A percentile compares a stretch with the other conserved stretches of the same genome.
Conservation (phyloP, 2,329 filamentous ascomycete species). For the Rhytidhysteron rufulum region DNA sequence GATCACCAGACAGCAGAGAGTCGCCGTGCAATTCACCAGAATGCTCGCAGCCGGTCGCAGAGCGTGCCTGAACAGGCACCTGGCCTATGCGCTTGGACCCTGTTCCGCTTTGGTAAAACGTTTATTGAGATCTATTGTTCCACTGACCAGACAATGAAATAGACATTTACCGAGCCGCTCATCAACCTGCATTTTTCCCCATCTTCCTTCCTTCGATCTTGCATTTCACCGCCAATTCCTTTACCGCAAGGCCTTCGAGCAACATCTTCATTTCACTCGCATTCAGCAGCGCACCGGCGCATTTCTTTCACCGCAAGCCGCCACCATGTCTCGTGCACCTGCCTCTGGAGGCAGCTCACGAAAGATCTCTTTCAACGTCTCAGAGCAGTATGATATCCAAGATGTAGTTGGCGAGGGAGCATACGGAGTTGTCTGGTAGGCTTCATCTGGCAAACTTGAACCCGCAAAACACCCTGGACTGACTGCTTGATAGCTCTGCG, state of each 20-base stretch:
- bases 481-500: conserved; percentile 66
- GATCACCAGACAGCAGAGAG: neutral
- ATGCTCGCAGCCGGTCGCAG: conserved; percentile 2
- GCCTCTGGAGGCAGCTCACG: conserved; percentile 54
- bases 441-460: conserved; percentile 2
- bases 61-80: neutral
- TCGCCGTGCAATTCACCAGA: neutral
- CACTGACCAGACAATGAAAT: conserved; percentile 4
- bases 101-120: neutral
- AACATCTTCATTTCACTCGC: conserved; percentile 9
- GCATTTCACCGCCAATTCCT: neutral
- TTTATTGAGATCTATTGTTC: conserved; percentile 3
- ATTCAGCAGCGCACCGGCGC: conserved; percentile 17
- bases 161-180: neutral
- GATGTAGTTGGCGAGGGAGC: conserved; percentile 98
- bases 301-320: conserved; percentile 13
- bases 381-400: conserved; percentile 98
- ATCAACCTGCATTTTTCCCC: neutral
- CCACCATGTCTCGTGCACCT: conserved; percentile 33
- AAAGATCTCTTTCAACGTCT: conserved; percentile 99
- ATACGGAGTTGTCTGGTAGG: conserved; percentile 97
- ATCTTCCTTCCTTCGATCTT: conserved; percentile 1
- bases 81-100: neutral
- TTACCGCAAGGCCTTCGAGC: neutral
- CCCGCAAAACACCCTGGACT: conserved; percentile 9